Evolutionary conservation across 2,329 filamentous ascomycete species (phyloP).

Genomic region (Sordariomycetes sp.): DNA sequence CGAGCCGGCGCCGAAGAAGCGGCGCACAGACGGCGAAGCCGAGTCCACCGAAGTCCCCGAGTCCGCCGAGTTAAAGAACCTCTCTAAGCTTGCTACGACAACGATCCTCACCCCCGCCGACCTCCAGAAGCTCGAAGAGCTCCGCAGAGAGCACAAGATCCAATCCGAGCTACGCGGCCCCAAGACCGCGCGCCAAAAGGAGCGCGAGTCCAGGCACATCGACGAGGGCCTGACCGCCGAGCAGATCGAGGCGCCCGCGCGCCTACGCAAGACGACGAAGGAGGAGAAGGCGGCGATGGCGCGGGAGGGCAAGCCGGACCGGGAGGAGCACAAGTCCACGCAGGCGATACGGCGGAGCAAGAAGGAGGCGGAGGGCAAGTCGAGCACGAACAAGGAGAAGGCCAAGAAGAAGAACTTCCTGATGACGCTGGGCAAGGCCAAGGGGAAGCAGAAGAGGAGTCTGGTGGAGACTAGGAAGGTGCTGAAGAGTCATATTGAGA

Average conservation of each 20-base stretch:
- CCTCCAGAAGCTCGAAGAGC: slow-evolving; percentile 83
- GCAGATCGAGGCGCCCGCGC: slow-evolving; percentile 78
- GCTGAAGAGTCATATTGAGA: slow-evolving; percentile 66
- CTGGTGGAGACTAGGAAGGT: slow-evolving; percentile 73
- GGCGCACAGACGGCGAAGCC: slow-evolving; percentile 15
- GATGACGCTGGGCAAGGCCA: slow-evolving; percentile 95
- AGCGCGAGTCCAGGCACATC: slow-evolving; percentile 46
- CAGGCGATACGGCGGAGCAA: slow-evolving; percentile 74
- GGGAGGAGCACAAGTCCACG: slow-evolving; percentile 72
- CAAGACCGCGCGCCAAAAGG: slow-evolving; percentile 31
- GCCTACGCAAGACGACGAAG: slow-evolving; percentile 72
- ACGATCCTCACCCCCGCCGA: slow-evolving; percentile 92
- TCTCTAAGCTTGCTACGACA: slow-evolving; percentile 75
- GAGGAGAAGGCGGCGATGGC: slow-evolving; percentile 80
- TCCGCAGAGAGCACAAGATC: slow-evolving; percentile 61
- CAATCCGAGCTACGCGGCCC: slow-evolving; percentile 39
- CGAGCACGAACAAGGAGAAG: slow-evolving; percentile 95
- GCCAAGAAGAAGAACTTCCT: slow-evolving; percentile 94
- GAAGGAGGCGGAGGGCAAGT: slow-evolving; percentile 84
- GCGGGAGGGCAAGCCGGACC: slow-evolving; percentile 66
- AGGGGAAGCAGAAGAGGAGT: slow-evolving; percentile 89
- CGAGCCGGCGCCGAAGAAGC: slow-evolving; percentile 41
- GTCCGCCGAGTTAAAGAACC: slow-evolving; percentile 28
- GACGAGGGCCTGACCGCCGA: slow-evolving; percentile 86
- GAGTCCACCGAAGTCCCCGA: slow-evolving; percentile 24